These are phyloP conservation scores for Eucommia ulmoides DNA, from an alignment of 257 asterid species.

Conservation along the genomic window DNA sequence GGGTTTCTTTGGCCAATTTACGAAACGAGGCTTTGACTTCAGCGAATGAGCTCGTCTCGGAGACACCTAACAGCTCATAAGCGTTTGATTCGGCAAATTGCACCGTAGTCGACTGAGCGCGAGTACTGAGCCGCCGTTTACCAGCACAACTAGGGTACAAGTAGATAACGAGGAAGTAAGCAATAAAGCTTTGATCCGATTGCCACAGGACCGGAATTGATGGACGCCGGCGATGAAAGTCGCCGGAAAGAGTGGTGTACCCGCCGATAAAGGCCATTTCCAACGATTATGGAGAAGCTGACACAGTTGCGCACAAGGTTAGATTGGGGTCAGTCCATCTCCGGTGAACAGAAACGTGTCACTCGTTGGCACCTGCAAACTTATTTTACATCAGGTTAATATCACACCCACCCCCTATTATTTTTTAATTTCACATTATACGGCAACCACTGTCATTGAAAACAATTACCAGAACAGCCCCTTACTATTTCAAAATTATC, in stretches of 20 bases:
- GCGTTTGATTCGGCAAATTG: constrained; percentile 62
- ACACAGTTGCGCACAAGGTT: no score
- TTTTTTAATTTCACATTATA: no score
- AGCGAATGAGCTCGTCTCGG: constrained; percentile 49
- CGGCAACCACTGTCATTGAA: no score
- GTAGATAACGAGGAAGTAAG: background rate
- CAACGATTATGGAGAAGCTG: background rate
- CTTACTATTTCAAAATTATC: no score
- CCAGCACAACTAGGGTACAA: constrained; percentile 10
- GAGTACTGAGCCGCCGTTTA: constrained; percentile 40
- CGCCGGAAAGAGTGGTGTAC: constrained; percentile 14
- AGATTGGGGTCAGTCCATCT: no score
- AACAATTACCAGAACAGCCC: no score
- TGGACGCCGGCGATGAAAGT: constrained; percentile 17
- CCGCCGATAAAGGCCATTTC: constrained; percentile 34
- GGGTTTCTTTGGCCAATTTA: constrained; percentile 85
- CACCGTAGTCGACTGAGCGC: constrained; percentile 38
- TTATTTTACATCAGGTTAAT: no score
- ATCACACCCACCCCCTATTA: no score
- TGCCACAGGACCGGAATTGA: constrained; percentile 14
- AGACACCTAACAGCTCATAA: constrained; percentile 66
- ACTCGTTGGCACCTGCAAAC: no score
- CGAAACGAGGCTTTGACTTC: constrained; percentile 74
- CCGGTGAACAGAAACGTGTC: no score
- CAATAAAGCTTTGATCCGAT: constrained; percentile 2